Evolutionary conservation across 1,139 yeast genomes (phyloP).

Genomic region (Pichia inconspicua): DNA sequence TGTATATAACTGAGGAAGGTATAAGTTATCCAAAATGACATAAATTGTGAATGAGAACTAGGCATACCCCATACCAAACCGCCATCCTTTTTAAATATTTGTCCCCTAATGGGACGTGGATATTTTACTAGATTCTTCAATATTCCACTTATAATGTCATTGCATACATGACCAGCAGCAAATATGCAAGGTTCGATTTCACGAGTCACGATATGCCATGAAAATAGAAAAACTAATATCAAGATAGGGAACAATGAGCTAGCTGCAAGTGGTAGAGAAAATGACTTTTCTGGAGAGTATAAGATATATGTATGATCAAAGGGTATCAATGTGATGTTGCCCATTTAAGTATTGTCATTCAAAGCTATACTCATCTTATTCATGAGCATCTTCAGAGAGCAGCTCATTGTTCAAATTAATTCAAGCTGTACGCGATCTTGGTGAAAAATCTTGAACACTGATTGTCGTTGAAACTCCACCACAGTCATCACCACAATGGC

Average conservation of each 20-base stretch:
- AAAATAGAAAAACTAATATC: constrained; percentile 67
- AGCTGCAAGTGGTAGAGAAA: constrained; percentile 60
- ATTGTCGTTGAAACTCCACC: no score
- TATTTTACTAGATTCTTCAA: constrained; percentile 59
- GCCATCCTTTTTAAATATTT: constrained; percentile 24
- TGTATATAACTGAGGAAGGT: constrained; percentile 44
- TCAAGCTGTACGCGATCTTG: no score
- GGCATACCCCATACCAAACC: constrained; percentile 76
- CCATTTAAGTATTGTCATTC: background rate
- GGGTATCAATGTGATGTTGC: constrained; percentile 29
- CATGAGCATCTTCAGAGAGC: no score
- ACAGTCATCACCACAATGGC: background rate
- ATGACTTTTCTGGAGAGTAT: constrained; percentile 58
- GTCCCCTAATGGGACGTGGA: constrained; percentile 67
- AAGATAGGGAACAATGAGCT: constrained; percentile 80
- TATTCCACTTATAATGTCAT: constrained; percentile 65
- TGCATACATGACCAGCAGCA: constrained; percentile 78
- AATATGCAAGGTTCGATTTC: constrained; percentile 80
- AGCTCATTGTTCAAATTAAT: no score
- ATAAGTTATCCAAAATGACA: constrained; percentile 77
- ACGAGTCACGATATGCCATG: constrained; percentile 75
- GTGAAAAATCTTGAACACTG: no score
- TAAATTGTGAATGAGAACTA: constrained; percentile 91
- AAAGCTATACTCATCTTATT: no score
- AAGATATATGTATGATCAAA: constrained; percentile 71